Evolutionary conservation across 2,329 filamentous ascomycete genomes (phyloP).

Genomic region (Phoma sp.): DNA sequence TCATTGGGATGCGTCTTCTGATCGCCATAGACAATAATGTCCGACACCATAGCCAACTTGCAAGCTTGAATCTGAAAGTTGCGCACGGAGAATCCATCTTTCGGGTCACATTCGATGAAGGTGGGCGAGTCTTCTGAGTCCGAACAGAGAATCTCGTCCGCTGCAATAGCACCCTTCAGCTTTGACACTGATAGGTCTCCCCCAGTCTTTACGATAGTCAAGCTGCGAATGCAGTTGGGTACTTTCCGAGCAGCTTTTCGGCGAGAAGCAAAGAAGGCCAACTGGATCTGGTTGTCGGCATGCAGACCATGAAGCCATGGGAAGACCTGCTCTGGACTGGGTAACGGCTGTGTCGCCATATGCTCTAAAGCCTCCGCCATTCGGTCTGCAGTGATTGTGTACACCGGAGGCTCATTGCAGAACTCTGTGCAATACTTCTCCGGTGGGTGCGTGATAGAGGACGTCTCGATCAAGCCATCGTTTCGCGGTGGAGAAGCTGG

Average conservation of each 20-base stretch:
- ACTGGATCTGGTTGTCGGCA: constrained; percentile 84
- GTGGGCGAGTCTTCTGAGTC: constrained; percentile 56
- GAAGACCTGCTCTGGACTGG: constrained; percentile 85
- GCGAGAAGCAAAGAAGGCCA: constrained; percentile 84
- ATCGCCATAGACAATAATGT: constrained; percentile 91
- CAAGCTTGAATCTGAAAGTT: constrained; percentile 97
- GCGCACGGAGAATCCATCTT: constrained; percentile 89
- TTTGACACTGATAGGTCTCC: constrained; percentile 76
- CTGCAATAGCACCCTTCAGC: constrained; percentile 84
- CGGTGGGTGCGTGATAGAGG: constrained; percentile 78
- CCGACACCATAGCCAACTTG: constrained; percentile 85
- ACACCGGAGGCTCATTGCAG: constrained; percentile 64
- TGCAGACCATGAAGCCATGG: constrained; percentile 96
- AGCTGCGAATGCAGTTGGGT: constrained; percentile 76
- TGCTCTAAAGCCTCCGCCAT: constrained; percentile 78
- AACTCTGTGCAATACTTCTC: constrained; percentile 64
- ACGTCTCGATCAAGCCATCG: constrained; percentile 61
- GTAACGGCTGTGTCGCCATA: constrained; percentile 77
- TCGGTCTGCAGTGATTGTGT: constrained; percentile 71
- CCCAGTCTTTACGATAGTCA: constrained; percentile 88
- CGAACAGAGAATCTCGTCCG: constrained; percentile 74
- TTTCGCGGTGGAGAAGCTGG: constrained; percentile 66
- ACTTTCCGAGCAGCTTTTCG: constrained; percentile 72
- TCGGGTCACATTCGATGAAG: constrained; percentile 85
- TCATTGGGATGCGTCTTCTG: constrained; percentile 66